Conservation (phyloP, 1,284 basidiomycete genomes). For the Cronartium ribicola region DNA sequence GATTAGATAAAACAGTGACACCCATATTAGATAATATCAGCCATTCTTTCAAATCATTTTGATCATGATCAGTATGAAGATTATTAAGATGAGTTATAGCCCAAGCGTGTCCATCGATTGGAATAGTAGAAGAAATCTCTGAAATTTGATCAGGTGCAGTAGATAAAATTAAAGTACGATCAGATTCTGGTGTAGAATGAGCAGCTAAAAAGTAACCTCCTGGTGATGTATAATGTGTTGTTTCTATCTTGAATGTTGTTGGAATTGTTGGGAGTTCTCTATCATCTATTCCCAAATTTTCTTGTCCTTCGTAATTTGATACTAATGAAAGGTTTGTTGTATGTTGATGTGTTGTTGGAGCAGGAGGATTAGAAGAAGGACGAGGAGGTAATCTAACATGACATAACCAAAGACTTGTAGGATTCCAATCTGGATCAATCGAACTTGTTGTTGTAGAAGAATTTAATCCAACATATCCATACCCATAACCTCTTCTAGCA, state of each 20-base stretch:
- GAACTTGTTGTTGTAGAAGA: conserved; percentile 42
- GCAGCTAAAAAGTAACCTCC: conserved; percentile 49
- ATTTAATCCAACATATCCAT: conserved; percentile 44
- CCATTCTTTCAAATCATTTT: conserved; percentile 68
- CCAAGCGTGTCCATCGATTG: conserved; percentile 77
- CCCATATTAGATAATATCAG: conserved; percentile 81
- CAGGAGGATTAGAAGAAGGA: conserved; percentile 38
- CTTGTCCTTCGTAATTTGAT: conserved; percentile 33
- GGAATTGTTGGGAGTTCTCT: conserved; percentile 56
- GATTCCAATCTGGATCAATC: conserved; percentile 19
- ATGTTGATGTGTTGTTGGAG: conserved; percentile 35
- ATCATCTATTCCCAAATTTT: conserved; percentile 35
- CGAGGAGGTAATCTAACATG: conserved; percentile 73
- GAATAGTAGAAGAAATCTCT: conserved; percentile 69
- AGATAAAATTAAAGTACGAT: conserved; percentile 69
- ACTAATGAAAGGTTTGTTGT: conserved; percentile 24
- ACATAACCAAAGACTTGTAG: conserved; percentile 59
- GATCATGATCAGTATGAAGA: conserved; percentile 55
- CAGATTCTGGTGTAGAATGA: conserved; percentile 62
- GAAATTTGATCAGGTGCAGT: conserved; percentile 67
- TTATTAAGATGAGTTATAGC: conserved; percentile 58
- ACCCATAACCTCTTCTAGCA: conserved; percentile 49
- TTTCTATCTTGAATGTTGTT: conserved; percentile 51
- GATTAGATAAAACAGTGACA: conserved; percentile 73
- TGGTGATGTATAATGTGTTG: conserved; percentile 57